A percentile compares a stretch with the other conserved stretches of the same genome.
Evolutionary conservation across 176 grass and related monocot species (phyloP).

Genomic region (Zea mays): DNA sequence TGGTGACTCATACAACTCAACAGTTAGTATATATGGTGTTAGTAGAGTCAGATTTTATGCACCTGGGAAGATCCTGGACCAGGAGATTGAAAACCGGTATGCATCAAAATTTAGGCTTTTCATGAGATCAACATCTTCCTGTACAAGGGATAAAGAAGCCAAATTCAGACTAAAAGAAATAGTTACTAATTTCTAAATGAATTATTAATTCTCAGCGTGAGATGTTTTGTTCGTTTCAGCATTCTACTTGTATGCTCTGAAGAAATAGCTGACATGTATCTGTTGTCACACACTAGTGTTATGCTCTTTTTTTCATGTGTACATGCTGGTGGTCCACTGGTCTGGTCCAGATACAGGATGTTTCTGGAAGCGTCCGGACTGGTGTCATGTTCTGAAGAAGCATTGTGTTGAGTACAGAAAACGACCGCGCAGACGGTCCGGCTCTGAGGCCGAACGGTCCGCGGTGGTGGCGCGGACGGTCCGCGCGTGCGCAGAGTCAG

Average conservation of each 20-base stretch:
- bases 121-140: constrained; percentile 65
- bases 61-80: constrained; percentile 78
- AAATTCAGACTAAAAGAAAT: neutral
- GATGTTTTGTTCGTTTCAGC: too few relatives aligned
- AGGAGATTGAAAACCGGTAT: constrained; percentile 80
- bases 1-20: constrained; percentile 7
- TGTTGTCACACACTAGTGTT: neutral
- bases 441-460: too few relatives aligned
- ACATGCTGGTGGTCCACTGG: too few relatives aligned
- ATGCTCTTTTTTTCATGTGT: neutral
- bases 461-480: too few relatives aligned
- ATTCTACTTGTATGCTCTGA: too few relatives aligned
- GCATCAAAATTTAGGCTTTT: constrained; percentile 75
- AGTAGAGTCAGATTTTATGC: neutral
- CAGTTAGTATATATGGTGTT: neutral
- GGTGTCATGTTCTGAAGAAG: constrained; percentile 23
- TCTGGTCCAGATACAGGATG: neutral
- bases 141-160: neutral
- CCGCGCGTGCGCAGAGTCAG: too few relatives aligned
- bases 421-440: too few relatives aligned
- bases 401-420: too few relatives aligned
- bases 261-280: constrained; percentile 5
- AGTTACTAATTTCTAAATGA: neutral
- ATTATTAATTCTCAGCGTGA: neutral
- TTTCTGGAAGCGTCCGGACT: constrained; percentile 11